Conservation (phyloP, 2,329 filamentous ascomycete genomes). For the Colletotrichum lentis region DNA sequence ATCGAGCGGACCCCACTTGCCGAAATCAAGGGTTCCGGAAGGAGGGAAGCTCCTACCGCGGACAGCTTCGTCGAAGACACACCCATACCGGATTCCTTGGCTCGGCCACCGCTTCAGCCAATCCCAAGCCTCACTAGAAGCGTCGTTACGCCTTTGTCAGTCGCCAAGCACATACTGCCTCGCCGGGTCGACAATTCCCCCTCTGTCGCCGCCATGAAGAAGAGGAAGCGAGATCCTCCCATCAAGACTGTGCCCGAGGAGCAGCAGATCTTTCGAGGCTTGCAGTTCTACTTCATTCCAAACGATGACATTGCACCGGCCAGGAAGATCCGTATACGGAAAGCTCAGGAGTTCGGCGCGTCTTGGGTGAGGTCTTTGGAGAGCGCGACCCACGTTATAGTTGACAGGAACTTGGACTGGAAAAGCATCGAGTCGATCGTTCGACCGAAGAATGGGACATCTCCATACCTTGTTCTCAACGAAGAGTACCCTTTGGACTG, state of each 20-base stretch:
- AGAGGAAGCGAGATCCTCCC: constrained; percentile 56
- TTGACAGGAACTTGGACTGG: constrained; percentile 74
- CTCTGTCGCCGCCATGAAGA: constrained; percentile 46
- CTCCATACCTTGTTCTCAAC: constrained; percentile 65
- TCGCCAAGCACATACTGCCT: constrained; percentile 33
- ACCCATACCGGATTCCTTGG: constrained; percentile 42
- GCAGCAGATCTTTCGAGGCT: constrained; percentile 65
- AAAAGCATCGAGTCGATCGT: constrained; percentile 68
- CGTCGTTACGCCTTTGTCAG: constrained; percentile 46
- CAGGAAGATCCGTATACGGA: constrained; percentile 76
- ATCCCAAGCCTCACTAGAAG: constrained; percentile 35
- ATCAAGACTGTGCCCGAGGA: constrained; percentile 59
- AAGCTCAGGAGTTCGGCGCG: constrained; percentile 78
- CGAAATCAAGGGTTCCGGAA: constrained; percentile 35
- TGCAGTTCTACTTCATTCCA: constrained; percentile 81
- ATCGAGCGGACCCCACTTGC: constrained; percentile 43
- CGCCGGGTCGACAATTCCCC: constrained; percentile 24
- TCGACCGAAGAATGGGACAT: constrained; percentile 45
- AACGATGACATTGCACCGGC: constrained; percentile 76
- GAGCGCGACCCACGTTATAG: constrained; percentile 78
- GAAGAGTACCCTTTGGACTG: constrained; percentile 76
- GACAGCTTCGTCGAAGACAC: constrained; percentile 46
- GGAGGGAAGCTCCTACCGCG: constrained; percentile 24
- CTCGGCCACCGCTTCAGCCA: constrained; percentile 32
- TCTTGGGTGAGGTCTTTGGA: constrained; percentile 69